Evolutionary conservation across 2,329 filamentous ascomycete species (phyloP).

Genomic region (Colletotrichum chrysophilum): DNA sequence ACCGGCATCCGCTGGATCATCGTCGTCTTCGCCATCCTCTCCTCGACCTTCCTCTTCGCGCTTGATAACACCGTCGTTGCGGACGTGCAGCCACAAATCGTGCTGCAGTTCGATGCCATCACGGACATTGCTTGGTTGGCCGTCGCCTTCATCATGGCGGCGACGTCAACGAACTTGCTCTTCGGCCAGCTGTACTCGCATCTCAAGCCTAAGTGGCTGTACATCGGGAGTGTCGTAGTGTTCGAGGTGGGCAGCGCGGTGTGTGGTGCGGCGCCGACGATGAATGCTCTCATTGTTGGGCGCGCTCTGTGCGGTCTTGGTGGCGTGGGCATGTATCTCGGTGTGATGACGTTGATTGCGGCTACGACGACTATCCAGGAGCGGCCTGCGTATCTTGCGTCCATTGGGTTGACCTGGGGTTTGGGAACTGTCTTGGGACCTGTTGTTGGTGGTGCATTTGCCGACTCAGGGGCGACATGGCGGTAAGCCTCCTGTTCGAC

Average conservation of each 20-base stretch:
- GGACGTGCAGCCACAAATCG: constrained; percentile 45
- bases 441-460: constrained; percentile 46
- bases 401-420: constrained; percentile 41
- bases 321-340: constrained; percentile 27
- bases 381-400: constrained; percentile 19
- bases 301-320: constrained; percentile 46
- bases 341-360: constrained; percentile 8
- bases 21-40: constrained; percentile 21
- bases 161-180: constrained; percentile 1
- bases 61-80: constrained; percentile 51
- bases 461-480: constrained; percentile 43
- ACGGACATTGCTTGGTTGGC: constrained; percentile 43
- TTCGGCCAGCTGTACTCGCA: constrained; percentile 32
- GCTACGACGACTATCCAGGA: constrained; percentile 14
- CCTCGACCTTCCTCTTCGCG: constrained; percentile 37
- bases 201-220: constrained; percentile 37
- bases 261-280: constrained; percentile 44
- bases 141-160: constrained; percentile 30
- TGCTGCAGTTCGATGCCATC: constrained; percentile 37
- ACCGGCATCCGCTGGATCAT: constrained; percentile 21
- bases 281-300: constrained; percentile 49
- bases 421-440: constrained; percentile 48
- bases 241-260: constrained; percentile 43
- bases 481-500: constrained; percentile 19
- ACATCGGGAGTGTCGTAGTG: constrained; percentile 32